A percentile compares a stretch with the other conserved stretches of the same genome.
These are phyloP conservation scores for Draba incana DNA, from an alignment of 345 rosid genomes.

Conservation along the genomic window DNA sequence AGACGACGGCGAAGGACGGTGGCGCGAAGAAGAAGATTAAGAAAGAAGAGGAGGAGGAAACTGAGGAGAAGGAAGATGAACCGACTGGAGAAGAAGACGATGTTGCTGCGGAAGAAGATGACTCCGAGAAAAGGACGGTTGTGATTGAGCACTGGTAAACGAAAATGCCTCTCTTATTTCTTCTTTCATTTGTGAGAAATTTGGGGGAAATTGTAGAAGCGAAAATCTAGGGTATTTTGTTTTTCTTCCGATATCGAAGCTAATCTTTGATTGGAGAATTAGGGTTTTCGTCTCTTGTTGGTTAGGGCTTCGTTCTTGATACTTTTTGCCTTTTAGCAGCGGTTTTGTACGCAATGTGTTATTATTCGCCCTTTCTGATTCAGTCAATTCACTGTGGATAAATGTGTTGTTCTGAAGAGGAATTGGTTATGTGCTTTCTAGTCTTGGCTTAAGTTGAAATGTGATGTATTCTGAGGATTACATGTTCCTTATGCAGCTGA, in stretches of 20 bases:
- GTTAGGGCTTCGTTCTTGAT: not conserved
- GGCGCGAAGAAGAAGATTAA: slow-evolving; percentile 3
- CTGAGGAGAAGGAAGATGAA: slow-evolving; percentile 21
- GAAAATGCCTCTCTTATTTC: slow-evolving; percentile 37
- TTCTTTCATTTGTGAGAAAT: not conserved
- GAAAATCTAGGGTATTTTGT: slow-evolving; percentile 2
- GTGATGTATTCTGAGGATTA: too few relatives aligned
- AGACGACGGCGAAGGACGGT: slow-evolving; percentile 2
- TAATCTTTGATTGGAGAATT: not conserved
- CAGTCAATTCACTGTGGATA: too few relatives aligned
- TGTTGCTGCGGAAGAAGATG: slow-evolving; percentile 17
- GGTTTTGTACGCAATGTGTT: too few relatives aligned
- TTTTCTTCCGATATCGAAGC: not conserved
- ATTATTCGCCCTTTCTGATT: too few relatives aligned
- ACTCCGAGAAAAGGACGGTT: slow-evolving; percentile 44
- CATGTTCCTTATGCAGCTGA: too few relatives aligned
- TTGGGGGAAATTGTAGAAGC: slow-evolving; percentile 1
- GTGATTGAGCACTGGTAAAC: slow-evolving; percentile 64
- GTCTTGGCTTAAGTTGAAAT: not conserved
- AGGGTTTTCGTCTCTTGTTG: not conserved
- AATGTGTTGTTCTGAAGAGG: not conserved
- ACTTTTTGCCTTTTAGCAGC: too few relatives aligned
- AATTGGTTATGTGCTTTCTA: not conserved
- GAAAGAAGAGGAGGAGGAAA: slow-evolving; percentile 18
- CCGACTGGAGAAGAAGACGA: slow-evolving; percentile 4